phyloP scores from a whole-genome alignment of 2,329 filamentous ascomycete species.

The Acephala macrosclerotiorum region DNA sequence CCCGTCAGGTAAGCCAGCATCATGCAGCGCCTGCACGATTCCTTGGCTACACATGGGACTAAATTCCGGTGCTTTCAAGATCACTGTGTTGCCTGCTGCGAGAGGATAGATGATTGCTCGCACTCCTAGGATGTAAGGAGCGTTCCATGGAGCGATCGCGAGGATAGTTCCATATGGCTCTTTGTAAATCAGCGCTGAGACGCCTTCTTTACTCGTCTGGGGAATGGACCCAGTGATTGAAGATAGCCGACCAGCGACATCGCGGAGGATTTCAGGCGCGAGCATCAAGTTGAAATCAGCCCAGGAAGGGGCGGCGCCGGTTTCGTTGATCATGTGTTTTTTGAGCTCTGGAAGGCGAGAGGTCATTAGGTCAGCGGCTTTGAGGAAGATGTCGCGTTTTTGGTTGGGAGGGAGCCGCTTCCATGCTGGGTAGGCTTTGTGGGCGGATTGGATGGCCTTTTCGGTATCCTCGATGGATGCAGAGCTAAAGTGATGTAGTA shows the following conservation, averaged over 20 bases:
- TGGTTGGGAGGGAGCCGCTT: conserved; percentile 63
- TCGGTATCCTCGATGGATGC: conserved; percentile 63
- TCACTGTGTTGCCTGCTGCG: conserved; percentile 78
- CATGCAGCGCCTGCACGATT: conserved; percentile 68
- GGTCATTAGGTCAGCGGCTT: conserved; percentile 70
- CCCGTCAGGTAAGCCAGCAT: conserved; percentile 79
- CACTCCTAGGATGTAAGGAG: conserved; percentile 61
- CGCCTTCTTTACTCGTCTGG: conserved; percentile 51
- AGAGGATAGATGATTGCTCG: conserved; percentile 68
- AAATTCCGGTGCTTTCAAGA: conserved; percentile 76
- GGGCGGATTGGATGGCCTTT: conserved; percentile 60
- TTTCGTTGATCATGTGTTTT: conserved; percentile 63
- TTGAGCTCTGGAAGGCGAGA: conserved; percentile 59
- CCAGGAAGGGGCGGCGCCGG: conserved; percentile 49
- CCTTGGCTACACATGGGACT: conserved; percentile 70
- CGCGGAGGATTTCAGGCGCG: conserved; percentile 49
- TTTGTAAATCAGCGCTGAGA: conserved; percentile 70
- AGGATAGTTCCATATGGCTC: conserved; percentile 83
- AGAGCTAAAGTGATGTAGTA: conserved; percentile 63
- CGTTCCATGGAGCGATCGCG: conserved; percentile 80
- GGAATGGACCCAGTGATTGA: conserved; percentile 47
- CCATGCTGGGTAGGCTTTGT: conserved; percentile 76
- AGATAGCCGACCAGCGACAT: conserved; percentile 52
- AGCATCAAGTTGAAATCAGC: conserved; percentile 49
- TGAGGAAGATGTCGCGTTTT: conserved; percentile 74